phyloP scores from a whole-genome alignment of 495 filamentous ascomycete species.

The Penicillium canariense region DNA sequence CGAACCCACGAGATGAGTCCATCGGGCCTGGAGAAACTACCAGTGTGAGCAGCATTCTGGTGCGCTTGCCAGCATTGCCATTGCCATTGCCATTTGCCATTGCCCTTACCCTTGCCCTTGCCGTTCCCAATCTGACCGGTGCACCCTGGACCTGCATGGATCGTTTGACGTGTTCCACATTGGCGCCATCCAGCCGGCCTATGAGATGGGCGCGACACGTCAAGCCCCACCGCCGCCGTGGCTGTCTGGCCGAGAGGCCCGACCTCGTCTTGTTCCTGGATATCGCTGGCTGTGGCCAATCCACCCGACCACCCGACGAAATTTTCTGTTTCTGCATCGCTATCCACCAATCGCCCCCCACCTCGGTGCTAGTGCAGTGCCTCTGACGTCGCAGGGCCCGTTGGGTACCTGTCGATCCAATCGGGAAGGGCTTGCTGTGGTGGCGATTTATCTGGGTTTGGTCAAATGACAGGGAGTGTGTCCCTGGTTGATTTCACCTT shows the following conservation, averaged over 20 bases:
- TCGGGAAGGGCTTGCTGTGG: conserved; percentile 22
- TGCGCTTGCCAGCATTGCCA: neutral
- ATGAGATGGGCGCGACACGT: conserved; percentile 1
- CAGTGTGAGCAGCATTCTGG: neutral
- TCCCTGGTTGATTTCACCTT: conserved; percentile 1
- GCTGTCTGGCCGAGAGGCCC: no score
- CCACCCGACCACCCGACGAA: conserved; percentile 3
- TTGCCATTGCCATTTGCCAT: neutral
- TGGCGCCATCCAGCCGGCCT: neutral
- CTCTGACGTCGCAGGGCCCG: conserved; percentile 25
- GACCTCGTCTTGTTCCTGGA: conserved; percentile 11
- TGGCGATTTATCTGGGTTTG: no score
- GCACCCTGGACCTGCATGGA: conserved; percentile 1
- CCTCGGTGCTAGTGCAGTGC: conserved; percentile 4
- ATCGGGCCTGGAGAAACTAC: neutral
- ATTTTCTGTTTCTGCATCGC: conserved; percentile 1
- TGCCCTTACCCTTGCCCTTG: neutral
- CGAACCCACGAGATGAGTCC: neutral
- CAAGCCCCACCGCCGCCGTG: neutral
- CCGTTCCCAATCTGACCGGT: conserved; percentile 1
- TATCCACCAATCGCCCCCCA: neutral
- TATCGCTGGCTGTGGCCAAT: conserved; percentile 1
- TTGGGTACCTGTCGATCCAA: conserved; percentile 26
- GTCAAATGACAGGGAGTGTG: no score
- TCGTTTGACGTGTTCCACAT: neutral